Percentiles rank a stretch among this genome's conserved stretches.
Evolutionary conservation across 225 moss, liverwort and hornwort species (phyloP).

Genomic region (Pleurozium schreberi): DNA sequence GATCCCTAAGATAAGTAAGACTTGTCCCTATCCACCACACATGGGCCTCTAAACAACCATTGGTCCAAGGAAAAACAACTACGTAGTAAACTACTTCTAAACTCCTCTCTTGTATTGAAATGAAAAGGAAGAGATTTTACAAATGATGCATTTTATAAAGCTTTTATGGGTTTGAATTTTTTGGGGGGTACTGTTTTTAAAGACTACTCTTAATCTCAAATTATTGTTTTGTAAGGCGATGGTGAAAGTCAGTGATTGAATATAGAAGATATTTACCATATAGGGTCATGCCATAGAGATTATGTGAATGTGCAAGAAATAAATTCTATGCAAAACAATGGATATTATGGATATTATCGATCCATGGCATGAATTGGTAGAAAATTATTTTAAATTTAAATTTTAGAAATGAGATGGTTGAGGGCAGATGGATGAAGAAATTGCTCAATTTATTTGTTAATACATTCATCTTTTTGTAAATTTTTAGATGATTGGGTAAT

Average conservation of each 20-base stretch:
- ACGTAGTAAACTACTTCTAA: too few species aligned
- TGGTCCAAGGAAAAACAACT: too few species aligned
- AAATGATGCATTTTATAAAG: neutral
- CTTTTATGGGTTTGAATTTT: neutral
- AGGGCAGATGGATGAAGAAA: neutral
- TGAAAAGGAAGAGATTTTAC: neutral
- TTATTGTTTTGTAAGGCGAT: neutral
- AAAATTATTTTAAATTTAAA: too few species aligned
- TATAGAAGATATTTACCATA: neutral
- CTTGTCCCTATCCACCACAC: too few species aligned
- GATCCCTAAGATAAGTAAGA: too few species aligned
- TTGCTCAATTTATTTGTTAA: neutral
- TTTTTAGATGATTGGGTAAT: neutral
- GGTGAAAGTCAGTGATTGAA: fast-evolving
- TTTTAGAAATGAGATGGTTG: too few species aligned
- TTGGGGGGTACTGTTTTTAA: neutral
- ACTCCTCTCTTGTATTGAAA: too few species aligned
- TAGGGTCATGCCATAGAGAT: neutral
- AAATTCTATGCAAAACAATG: neutral
- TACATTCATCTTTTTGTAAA: neutral
- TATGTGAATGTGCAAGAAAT: too few species aligned
- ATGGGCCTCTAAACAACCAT: too few species aligned
- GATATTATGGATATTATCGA: neutral
- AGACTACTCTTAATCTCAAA: neutral
- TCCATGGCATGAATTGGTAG: neutral